Evolutionary conservation across 768 basidiomycete genomes (phyloP).

Genomic region (Lactifluus pinguis): DNA sequence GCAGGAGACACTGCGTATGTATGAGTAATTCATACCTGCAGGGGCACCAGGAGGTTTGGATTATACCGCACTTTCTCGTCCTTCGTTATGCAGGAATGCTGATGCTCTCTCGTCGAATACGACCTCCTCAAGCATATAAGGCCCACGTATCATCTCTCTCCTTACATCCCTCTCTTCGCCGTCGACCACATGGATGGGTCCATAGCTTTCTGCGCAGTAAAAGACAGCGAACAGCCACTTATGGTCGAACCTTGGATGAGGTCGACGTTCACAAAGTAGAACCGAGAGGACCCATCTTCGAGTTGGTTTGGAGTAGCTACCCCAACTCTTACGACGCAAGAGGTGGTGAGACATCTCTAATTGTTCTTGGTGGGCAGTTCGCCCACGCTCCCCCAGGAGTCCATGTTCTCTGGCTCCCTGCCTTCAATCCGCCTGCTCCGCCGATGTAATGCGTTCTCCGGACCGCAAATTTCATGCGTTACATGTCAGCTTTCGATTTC

Average conservation of each 20-base stretch:
- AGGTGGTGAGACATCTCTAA: slow-evolving; percentile 60
- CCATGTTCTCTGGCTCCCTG: slow-evolving; percentile 58
- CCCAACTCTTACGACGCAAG: slow-evolving; percentile 54
- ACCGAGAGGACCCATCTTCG: slow-evolving; percentile 72
- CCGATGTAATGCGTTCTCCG: slow-evolving; percentile 23
- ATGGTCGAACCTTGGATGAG: slow-evolving; percentile 63
- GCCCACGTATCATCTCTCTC: slow-evolving; percentile 56
- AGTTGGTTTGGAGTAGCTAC: slow-evolving; percentile 76
- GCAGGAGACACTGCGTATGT: slow-evolving; percentile 46
- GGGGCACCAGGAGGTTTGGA: slow-evolving; percentile 76
- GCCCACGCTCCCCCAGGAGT: slow-evolving; percentile 48
- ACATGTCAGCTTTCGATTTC: slow-evolving; percentile 7
- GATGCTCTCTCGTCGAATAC: slow-evolving; percentile 26
- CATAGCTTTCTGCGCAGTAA: slow-evolving; percentile 74
- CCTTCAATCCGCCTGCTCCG: slow-evolving; percentile 46
- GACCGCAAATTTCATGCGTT: slow-evolving; percentile 26
- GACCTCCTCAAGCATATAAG: slow-evolving; percentile 62
- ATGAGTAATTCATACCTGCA: slow-evolving; percentile 62
- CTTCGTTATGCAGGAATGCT: not conserved
- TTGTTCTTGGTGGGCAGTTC: slow-evolving; percentile 71
- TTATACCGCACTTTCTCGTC: slow-evolving; percentile 31
- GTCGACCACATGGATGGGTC: slow-evolving; percentile 78
- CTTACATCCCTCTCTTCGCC: slow-evolving; percentile 69
- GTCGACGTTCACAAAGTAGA: slow-evolving; percentile 47
- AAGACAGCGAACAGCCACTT: slow-evolving; percentile 69